Conservation (phyloP, 805 yeast genomes). For the Wickerhamiella dianesei region DNA sequence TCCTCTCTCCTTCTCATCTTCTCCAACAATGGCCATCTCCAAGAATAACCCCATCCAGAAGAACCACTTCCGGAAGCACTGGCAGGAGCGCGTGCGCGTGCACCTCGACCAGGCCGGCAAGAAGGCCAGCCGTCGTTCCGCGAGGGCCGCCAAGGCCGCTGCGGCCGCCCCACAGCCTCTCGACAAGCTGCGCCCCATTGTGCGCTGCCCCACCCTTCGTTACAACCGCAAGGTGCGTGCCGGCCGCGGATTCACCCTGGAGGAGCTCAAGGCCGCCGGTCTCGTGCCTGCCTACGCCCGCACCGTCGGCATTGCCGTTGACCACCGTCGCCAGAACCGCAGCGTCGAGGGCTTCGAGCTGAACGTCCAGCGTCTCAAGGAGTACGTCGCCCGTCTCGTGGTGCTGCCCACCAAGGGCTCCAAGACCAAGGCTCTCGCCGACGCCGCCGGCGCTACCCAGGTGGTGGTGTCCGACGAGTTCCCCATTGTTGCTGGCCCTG, state of each 20-base stretch:
- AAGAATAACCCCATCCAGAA: slow-evolving; percentile 98
- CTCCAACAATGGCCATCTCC: slow-evolving; percentile 60
- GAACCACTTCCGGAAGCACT: slow-evolving; percentile 99
- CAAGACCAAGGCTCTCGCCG: slow-evolving; percentile 45
- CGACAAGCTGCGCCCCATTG: slow-evolving; percentile 92
- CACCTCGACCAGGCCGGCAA: slow-evolving; percentile 99
- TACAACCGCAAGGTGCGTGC: slow-evolving; percentile 99
- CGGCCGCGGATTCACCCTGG: slow-evolving; percentile 97
- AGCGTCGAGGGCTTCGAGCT: slow-evolving; percentile 86
- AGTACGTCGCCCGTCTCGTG: slow-evolving; percentile 89
- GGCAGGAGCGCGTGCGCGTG: slow-evolving; percentile 99
- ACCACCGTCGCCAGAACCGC: slow-evolving; percentile 99
- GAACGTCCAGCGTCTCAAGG: slow-evolving; percentile 93
- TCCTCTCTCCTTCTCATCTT: background rate
- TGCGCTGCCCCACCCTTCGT: slow-evolving; percentile 96
- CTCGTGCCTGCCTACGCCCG: slow-evolving; percentile 89
- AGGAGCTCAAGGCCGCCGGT: slow-evolving; percentile 97
- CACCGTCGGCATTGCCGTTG: slow-evolving; percentile 97
- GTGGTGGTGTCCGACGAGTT: slow-evolving; percentile 56
- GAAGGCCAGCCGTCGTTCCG: slow-evolving; percentile 91
- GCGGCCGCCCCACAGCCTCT: slow-evolving; percentile 94
- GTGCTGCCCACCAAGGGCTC: slow-evolving; percentile 81
- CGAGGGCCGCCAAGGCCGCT: slow-evolving; percentile 91
- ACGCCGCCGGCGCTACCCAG: slow-evolving; percentile 50
- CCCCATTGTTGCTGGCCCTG: slow-evolving; percentile 77